Percentiles rank a stretch among this genome's conserved stretches.
Evolutionary conservation across 345 rosid genomes (phyloP).

Genomic region (Lepidium aucheri): DNA sequence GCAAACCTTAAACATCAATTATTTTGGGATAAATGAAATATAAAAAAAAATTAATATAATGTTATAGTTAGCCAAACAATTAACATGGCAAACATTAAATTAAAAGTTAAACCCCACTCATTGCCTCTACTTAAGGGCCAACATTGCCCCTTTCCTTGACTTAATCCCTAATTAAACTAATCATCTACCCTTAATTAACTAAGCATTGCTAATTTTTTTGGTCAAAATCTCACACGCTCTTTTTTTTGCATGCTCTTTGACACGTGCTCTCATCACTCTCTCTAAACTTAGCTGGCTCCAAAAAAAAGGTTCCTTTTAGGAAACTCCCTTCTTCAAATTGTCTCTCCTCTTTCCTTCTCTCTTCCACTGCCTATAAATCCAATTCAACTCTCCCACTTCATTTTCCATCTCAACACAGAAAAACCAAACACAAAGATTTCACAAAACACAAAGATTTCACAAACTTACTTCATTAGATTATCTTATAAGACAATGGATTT

Average conservation of each 20-base stretch:
- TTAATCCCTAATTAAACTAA: background rate
- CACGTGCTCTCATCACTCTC: conserved; percentile 32
- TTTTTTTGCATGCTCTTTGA: conserved; percentile 22
- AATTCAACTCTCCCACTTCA: conserved; percentile 15
- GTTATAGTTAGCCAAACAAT: background rate
- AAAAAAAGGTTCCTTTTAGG: conserved; percentile 18
- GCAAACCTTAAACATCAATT: no score
- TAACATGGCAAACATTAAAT: background rate
- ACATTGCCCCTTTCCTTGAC: conserved; percentile 29
- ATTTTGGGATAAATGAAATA: no score
- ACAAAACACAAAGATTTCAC: background rate
- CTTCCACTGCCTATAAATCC: conserved; percentile 25
- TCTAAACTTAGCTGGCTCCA: conserved; percentile 21
- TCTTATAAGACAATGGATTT: conserved; percentile 44
- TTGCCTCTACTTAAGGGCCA: conserved; percentile 27
- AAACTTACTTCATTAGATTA: background rate
- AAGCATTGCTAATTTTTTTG: conserved; percentile 12
- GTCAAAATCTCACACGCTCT: conserved; percentile 30
- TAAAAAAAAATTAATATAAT: background rate
- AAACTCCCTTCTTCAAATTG: conserved; percentile 8
- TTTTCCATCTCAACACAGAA: conserved; percentile 9
- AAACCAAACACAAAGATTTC: background rate
- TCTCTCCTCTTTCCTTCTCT: background rate
- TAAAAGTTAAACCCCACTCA: background rate
- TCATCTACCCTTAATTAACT: background rate